A percentile compares a stretch with the other conserved stretches of the same genome.
phyloP scores from a whole-genome alignment of 768 basidiomycete species.

The Suillus bovinus region DNA sequence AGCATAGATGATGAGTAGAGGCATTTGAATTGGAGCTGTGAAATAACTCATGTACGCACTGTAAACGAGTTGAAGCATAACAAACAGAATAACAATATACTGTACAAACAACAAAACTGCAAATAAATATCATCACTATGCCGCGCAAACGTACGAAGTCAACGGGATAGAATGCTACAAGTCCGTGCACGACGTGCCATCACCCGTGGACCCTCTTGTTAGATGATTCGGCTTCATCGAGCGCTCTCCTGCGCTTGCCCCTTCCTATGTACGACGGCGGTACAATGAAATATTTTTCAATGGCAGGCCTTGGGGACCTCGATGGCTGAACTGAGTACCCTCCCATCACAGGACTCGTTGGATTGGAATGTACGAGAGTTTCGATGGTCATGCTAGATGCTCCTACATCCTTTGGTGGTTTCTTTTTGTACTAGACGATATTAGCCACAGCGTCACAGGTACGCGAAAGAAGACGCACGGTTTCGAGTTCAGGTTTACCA shows the following conservation, averaged over 20 bases:
- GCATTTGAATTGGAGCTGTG: background rate
- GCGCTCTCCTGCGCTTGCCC: slow-evolving; percentile 29
- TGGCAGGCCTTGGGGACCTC: slow-evolving; percentile 33
- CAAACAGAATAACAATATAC: slow-evolving; percentile 29
- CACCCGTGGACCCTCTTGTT: slow-evolving; percentile 21
- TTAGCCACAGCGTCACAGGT: slow-evolving; percentile 25
- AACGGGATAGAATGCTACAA: background rate
- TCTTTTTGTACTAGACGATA: slow-evolving; percentile 52
- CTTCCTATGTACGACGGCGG: slow-evolving; percentile 19
- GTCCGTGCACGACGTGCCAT: slow-evolving; percentile 8
- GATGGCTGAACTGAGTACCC: slow-evolving; percentile 19
- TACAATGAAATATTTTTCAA: slow-evolving; percentile 39
- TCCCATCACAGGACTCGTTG: slow-evolving; percentile 54
- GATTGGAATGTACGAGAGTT: slow-evolving; percentile 69
- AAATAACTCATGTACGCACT: background rate
- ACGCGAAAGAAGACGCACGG: slow-evolving; percentile 39
- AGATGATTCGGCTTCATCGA: slow-evolving; percentile 26
- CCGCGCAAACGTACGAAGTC: background rate
- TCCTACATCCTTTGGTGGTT: slow-evolving; percentile 39
- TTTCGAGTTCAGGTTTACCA: slow-evolving; percentile 83
- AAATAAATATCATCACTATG: background rate
- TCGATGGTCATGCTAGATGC: slow-evolving; percentile 56
- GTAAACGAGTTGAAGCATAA: background rate
- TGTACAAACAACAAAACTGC: slow-evolving; percentile 22
- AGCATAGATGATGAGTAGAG: background rate